phyloP scores from a whole-genome alignment of 352 stramenopile genomes.

The Phytophthora capsici region DNA sequence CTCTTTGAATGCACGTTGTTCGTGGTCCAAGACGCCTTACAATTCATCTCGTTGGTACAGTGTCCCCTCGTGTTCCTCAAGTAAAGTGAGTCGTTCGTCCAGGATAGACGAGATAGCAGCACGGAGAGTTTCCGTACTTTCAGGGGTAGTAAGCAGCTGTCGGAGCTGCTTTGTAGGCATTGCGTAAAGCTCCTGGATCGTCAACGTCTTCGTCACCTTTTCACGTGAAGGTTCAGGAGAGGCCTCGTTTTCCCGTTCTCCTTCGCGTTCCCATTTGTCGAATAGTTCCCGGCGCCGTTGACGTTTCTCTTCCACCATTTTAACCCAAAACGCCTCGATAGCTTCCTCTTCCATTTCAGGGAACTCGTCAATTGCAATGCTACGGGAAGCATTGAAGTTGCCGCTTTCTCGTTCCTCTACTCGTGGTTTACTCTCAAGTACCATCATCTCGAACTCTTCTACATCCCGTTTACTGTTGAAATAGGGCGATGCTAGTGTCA shows the following conservation, averaged over 20 bases:
- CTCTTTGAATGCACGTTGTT: conserved; percentile 57
- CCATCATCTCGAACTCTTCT: conserved; percentile 79
- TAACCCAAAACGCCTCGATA: conserved; percentile 81
- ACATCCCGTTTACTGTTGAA: conserved; percentile 62
- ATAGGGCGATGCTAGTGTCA: conserved; percentile 72
- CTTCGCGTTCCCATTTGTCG: conserved; percentile 46
- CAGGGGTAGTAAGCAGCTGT: conserved; percentile 36
- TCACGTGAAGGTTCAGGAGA: neutral
- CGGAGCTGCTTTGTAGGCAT: conserved; percentile 66
- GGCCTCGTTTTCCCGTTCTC: conserved; percentile 3
- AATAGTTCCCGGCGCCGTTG: conserved; percentile 53
- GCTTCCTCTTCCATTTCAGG: conserved; percentile 84
- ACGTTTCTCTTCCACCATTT: conserved; percentile 65
- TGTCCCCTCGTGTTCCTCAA: conserved; percentile 41
- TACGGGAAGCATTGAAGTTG: conserved; percentile 46
- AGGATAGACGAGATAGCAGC: conserved; percentile 53
- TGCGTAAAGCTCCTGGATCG: conserved; percentile 42
- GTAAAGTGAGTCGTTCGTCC: conserved; percentile 50
- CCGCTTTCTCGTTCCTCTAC: conserved; percentile 20
- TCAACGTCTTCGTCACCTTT: conserved; percentile 50
- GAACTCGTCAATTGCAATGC: conserved; percentile 87
- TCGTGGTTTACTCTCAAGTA: conserved; percentile 68
- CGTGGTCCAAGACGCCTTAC: conserved; percentile 5
- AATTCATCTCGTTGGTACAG: conserved; percentile 34
- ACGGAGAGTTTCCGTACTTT: conserved; percentile 46